Evolutionary conservation across 1,139 yeast species (phyloP), one percentile per base, ranked within the genome.

Genomic region (Blastobotrys elegans): DNA sequence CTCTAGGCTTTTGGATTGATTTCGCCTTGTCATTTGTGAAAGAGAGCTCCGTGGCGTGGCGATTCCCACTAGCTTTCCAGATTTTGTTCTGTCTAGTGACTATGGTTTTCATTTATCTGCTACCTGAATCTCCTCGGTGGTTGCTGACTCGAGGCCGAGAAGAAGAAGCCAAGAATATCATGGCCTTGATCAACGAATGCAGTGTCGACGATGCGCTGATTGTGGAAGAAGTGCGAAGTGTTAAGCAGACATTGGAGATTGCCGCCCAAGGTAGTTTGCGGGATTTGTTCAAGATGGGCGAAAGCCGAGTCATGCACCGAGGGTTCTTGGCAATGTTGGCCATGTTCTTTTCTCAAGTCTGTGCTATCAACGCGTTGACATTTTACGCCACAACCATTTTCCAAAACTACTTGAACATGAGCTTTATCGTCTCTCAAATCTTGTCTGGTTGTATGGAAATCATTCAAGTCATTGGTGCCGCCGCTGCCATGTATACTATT

Each of bases 1-100:
- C 79, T 56, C 67, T 81, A 56, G 87, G 89, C 13, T 82, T 84
- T 66, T 84, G 89, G 88, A 79, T 56, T 72, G 85, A 37, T 76
- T 77, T 61, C 70, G 87, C 51, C 74, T 78, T 51, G 44, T 64
- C 57, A 36, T 65, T 56, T 45, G 58, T 63, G 40, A 34, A 50
- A 31, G 34, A 32, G 32, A 50, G 43, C 33, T 74, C 82, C 24
- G 80, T 77, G 21, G 77, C 81, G 20, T 75, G 79, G 80, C 68
- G 79, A 62, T 64, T 75, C 53, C 79, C 80, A 20, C 72, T 51
- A 20, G 57, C 55, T 2, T 63, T 64, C 29, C 58, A 56, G 45
- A 46, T 56, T 27, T 47, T 53, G 30, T 50, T 48, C 37, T 52
- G 56, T 21, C 7, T 55, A 8, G 33, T 53, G 30, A 43, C 52